Evolutionary conservation across 2,329 filamentous ascomycete species (phyloP).

Genomic region (Aspergillus sp.): DNA sequence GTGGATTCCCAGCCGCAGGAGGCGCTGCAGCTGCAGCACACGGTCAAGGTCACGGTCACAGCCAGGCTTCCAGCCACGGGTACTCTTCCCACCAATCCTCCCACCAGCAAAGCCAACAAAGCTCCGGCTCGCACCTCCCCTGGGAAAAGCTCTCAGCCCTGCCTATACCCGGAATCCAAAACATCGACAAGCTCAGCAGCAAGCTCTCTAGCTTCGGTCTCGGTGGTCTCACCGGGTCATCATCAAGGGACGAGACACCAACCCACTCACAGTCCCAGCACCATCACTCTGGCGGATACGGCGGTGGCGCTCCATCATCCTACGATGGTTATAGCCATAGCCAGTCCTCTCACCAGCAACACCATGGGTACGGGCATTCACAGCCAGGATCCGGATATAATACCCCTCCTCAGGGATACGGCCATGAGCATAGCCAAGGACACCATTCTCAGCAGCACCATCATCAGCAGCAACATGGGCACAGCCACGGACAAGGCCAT

Average conservation of each 20-base stretch:
- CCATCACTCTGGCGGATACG: constrained; percentile 5
- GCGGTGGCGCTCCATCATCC: not conserved
- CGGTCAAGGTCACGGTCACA: constrained; percentile 18
- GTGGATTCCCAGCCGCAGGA: constrained; percentile 22
- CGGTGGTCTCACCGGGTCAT: constrained; percentile 19
- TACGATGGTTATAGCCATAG: not conserved
- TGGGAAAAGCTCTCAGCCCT: constrained; percentile 35
- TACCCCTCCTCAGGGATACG: not conserved
- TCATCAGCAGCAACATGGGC: not conserved
- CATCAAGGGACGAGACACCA: constrained; percentile 20
- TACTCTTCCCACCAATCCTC: constrained; percentile 24
- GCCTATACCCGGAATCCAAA: constrained; percentile 40
- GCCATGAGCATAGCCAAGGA: not conserved
- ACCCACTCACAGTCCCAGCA: not conserved
- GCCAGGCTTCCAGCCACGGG: constrained; percentile 23
- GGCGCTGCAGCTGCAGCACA: constrained; percentile 19
- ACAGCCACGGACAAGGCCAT: constrained; percentile 2
- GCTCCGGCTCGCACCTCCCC: constrained; percentile 19
- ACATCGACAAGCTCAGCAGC: constrained; percentile 34
- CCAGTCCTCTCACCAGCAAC: not conserved
- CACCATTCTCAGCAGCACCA: not conserved
- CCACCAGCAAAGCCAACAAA: constrained; percentile 7
- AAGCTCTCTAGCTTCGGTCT: constrained; percentile 31
- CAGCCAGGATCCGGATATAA: not conserved
- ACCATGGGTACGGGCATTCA: not conserved